phyloP scores from a whole-genome alignment of 306 rosid species.

The cucumber (Cucumis sativus) region Cucumber_9930_V3 NC_026656.2:402001-402500 shows the following conservation, averaged over 20 bases:
- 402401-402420: neutral
- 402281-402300: conserved; percentile 41
- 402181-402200: neutral
- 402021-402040: neutral
- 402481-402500: no score
- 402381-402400: neutral
- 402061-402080: neutral
- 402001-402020: neutral
- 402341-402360: neutral
- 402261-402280: neutral
- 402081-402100: neutral
- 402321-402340: conserved; percentile 10
- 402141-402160: neutral
- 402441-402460: no score
- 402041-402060: neutral
- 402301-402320: conserved; percentile 35
- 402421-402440: neutral
- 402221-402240: neutral
- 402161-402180: neutral
- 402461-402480: no score
- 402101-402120: neutral
- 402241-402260: neutral
- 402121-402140: neutral
- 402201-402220: neutral
- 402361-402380: neutral